Evolutionary conservation across 169 alveolate species (phyloP).

Genomic region (Cryptosporidium sp.): DNA sequence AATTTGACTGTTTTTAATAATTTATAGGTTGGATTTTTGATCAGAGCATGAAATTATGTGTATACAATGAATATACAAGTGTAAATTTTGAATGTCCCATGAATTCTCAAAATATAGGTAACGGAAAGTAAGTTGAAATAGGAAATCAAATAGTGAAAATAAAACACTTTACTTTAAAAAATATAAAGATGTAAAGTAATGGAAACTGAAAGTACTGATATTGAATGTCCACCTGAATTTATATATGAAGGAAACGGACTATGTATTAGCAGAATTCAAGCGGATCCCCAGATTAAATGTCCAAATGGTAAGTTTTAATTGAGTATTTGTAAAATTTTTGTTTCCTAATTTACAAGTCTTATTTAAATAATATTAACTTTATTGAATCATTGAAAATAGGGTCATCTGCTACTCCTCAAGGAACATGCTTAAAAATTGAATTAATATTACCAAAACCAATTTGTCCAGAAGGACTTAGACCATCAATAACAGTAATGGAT

Average conservation of each 20-base stretch:
- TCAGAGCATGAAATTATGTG: constrained; percentile 15
- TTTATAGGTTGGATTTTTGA: constrained; percentile 62
- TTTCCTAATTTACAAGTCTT: background rate
- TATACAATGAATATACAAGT: constrained; percentile 37
- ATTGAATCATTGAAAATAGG: background rate
- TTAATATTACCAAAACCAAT: constrained; percentile 54
- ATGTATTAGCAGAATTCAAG: constrained; percentile 52
- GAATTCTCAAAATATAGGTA: constrained; percentile 39
- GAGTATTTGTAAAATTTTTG: background rate
- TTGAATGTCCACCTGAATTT: constrained; percentile 74
- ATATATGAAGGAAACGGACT: constrained; percentile 51
- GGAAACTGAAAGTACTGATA: constrained; percentile 53
- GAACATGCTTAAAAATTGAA: constrained; percentile 64
- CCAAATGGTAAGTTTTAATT: constrained; percentile 45
- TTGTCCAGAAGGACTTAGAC: constrained; percentile 61
- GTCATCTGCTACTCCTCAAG: constrained; percentile 67
- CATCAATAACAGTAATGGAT: constrained; percentile 47
- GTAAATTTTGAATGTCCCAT: constrained; percentile 52
- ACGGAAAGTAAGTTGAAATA: constrained; percentile 56
- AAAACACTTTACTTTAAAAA: background rate
- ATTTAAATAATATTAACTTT: background rate
- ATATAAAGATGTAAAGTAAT: constrained; percentile 44
- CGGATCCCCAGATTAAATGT: constrained; percentile 71
- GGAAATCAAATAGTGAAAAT: background rate
- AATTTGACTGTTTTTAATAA: background rate